These are phyloP conservation scores for Eutreptiella sp. DNA, from an alignment of 208 protist genomes.

Conservation along the genomic window DNA sequence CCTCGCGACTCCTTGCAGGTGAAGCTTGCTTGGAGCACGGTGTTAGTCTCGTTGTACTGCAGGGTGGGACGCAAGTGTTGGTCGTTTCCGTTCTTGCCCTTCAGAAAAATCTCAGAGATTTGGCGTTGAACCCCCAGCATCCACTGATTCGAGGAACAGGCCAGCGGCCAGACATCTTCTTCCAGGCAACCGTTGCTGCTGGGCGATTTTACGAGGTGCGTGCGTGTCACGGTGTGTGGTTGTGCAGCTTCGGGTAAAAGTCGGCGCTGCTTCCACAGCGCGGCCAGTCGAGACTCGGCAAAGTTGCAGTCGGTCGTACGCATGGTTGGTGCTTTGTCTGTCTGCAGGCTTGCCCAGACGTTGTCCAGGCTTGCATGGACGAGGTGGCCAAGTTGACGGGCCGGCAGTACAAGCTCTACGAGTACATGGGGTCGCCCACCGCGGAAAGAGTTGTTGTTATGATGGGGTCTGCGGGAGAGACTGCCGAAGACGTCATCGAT, in stretches of 20 bases:
- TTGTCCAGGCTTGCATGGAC: constrained; percentile 43
- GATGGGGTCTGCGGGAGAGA: constrained; percentile 42
- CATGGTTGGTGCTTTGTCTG: no score
- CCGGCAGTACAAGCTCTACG: constrained; percentile 45
- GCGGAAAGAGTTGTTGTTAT: constrained; percentile 48
- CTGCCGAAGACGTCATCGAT: constrained; percentile 42
- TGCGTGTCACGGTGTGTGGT: no score
- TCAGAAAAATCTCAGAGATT: constrained; percentile 26
- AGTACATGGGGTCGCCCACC: constrained; percentile 49
- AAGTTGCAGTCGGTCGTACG: no score
- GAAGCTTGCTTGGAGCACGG: no score
- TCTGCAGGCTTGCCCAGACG: no score
- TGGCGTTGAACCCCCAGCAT: constrained; percentile 42
- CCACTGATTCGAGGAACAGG: constrained; percentile 42
- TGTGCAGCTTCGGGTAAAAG: no score
- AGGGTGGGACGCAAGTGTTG: no score
- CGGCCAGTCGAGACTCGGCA: no score
- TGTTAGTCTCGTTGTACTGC: no score
- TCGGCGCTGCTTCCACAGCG: no score
- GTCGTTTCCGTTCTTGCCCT: no score
- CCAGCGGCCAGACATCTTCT: constrained; percentile 50
- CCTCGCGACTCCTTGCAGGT: constrained; percentile 28
- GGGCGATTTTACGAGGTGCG: constrained; percentile 44
- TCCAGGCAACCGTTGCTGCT: constrained; percentile 46
- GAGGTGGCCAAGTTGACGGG: constrained; percentile 43